Evolutionary conservation across 257 asterid genomes (phyloP).

Genomic region (Cruciata laevipes): DNA sequence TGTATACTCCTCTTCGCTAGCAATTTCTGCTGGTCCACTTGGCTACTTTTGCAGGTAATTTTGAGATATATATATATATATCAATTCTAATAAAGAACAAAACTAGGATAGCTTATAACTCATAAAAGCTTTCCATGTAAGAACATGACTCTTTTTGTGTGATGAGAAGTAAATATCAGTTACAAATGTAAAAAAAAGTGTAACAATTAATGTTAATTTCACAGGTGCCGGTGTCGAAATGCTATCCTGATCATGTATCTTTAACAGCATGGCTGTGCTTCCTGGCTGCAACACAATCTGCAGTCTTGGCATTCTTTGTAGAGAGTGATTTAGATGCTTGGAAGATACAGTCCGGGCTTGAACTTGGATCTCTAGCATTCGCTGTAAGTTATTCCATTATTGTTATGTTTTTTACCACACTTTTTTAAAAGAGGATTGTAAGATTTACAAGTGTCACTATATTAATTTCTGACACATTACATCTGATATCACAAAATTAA

Average conservation of each 20-base stretch:
- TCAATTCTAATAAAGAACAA: too few relatives aligned
- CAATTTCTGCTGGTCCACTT: conserved; percentile 46
- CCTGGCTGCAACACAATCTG: conserved; percentile 27
- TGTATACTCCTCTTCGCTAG: conserved; percentile 49
- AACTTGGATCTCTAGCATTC: conserved; percentile 22
- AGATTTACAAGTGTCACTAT: background rate
- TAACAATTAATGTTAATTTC: too few relatives aligned
- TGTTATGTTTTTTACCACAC: background rate
- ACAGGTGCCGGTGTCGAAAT: conserved; percentile 25
- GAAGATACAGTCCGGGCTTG: conserved; percentile 24
- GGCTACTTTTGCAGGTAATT: conserved; percentile 49
- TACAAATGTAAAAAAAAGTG: too few relatives aligned
- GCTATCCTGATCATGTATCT: conserved; percentile 34
- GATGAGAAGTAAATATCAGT: too few relatives aligned
- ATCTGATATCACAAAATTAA: too few relatives aligned
- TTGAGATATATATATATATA: too few relatives aligned
- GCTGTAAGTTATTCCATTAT: conserved; percentile 29
- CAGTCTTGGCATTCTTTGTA: conserved; percentile 19
- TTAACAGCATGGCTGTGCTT: conserved; percentile 39
- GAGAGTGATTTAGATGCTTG: conserved; percentile 27
- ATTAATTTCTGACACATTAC: background rate
- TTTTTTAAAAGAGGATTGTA: too few relatives aligned
- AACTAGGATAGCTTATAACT: too few relatives aligned
- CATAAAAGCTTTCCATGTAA: too few relatives aligned
- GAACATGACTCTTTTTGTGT: too few relatives aligned